Conservation (phyloP, 495 filamentous ascomycete genomes). For the Penicillium goetzii region DNA sequence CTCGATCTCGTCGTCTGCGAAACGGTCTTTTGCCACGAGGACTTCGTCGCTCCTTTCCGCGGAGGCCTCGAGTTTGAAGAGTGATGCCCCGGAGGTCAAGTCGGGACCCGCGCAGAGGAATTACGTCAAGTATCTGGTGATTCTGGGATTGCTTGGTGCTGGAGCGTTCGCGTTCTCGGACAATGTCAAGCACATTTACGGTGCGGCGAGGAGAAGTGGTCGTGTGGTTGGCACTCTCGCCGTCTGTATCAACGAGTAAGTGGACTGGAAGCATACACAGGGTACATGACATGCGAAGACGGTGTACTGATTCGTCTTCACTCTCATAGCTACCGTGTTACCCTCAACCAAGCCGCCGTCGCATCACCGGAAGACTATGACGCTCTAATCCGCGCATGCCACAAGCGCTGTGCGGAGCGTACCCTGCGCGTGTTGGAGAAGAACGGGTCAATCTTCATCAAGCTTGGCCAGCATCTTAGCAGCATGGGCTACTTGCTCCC, state of each 20-base stretch:
- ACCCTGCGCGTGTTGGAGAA: conserved; percentile 86
- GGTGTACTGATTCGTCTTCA: not conserved
- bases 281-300: not conserved
- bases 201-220: conserved; percentile 74
- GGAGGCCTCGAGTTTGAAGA: conserved; percentile 12
- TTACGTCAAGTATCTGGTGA: conserved; percentile 51
- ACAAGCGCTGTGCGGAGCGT: conserved; percentile 88
- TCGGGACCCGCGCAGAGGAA: conserved; percentile 31
- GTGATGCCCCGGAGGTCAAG: conserved; percentile 22
- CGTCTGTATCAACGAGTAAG: conserved; percentile 90
- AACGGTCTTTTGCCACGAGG: conserved; percentile 26
- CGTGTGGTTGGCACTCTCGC: conserved; percentile 77
- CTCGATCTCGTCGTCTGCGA: not conserved
- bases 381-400: conserved; percentile 76
- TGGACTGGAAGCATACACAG: conserved; percentile 11
- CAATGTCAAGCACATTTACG: conserved; percentile 70
- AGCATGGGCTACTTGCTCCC: conserved; percentile 97
- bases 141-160: conserved; percentile 56
- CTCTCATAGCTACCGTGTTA: conserved; percentile 73
- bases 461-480: conserved; percentile 93
- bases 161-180: conserved; percentile 71
- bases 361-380: conserved; percentile 60
- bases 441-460: conserved; percentile 98
- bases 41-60: conserved; percentile 23
- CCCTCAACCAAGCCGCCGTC: conserved; percentile 67